phyloP scores from a whole-genome alignment of 2,329 filamentous ascomycete genomes.

The Fusarium tanahbumbuense region DNA sequence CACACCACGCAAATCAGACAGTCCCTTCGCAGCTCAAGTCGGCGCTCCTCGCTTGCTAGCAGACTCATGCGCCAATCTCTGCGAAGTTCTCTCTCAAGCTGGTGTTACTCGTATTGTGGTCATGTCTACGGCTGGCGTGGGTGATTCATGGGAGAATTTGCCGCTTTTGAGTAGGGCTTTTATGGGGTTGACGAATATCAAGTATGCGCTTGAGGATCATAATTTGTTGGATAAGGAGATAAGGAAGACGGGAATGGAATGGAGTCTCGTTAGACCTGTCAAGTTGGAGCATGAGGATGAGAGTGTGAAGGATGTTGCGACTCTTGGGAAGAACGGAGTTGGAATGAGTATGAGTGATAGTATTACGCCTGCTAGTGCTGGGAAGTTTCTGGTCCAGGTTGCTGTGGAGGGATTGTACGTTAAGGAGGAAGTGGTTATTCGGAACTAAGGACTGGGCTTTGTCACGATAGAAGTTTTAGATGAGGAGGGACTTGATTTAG shows the following conservation, averaged over 20 bases:
- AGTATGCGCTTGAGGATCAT: slow-evolving; percentile 55
- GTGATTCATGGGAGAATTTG: slow-evolving; percentile 52
- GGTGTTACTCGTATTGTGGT: slow-evolving; percentile 51
- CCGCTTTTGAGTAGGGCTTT: slow-evolving; percentile 52
- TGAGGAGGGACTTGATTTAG: background rate
- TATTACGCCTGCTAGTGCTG: slow-evolving; percentile 45
- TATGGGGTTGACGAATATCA: slow-evolving; percentile 55
- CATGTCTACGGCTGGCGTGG: slow-evolving; percentile 55
- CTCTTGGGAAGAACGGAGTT: slow-evolving; percentile 46
- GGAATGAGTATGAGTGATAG: slow-evolving; percentile 50
- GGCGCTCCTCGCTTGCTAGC: slow-evolving; percentile 55
- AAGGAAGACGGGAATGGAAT: slow-evolving; percentile 50
- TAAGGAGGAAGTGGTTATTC: slow-evolving; percentile 36
- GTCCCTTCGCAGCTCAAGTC: slow-evolving; percentile 53
- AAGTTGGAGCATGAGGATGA: slow-evolving; percentile 47
- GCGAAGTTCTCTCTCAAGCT: slow-evolving; percentile 49
- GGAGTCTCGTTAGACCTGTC: slow-evolving; percentile 52
- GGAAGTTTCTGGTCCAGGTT: slow-evolving; percentile 51
- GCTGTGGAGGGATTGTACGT: slow-evolving; percentile 44
- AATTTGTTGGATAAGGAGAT: slow-evolving; percentile 53
- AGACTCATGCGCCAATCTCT: slow-evolving; percentile 52
- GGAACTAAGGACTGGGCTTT: slow-evolving; percentile 1
- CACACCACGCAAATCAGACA: slow-evolving; percentile 54
- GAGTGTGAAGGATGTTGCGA: slow-evolving; percentile 36
- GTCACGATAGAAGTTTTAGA: background rate